Conservation (phyloP, 345 rosid species). For the Conringia planisiliqua region DNA sequence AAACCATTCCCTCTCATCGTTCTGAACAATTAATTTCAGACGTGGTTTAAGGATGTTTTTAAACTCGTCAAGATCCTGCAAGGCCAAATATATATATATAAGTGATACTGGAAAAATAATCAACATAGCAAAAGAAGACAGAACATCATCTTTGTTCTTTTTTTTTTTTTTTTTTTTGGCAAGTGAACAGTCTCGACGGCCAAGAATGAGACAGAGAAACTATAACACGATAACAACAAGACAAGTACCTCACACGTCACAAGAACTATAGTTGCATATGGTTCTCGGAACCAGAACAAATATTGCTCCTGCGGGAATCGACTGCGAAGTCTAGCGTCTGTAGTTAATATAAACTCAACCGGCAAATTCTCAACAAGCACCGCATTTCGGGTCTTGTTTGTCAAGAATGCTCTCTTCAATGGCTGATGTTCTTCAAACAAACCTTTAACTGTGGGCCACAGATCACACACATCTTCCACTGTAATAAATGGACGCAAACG, state of each 20-base stretch:
- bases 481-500: constrained; percentile 1
- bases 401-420: constrained; percentile 62
- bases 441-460: constrained; percentile 81
- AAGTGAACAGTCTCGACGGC: background rate
- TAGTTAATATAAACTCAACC: constrained; percentile 80
- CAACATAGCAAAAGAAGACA: background rate
- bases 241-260: constrained; percentile 89
- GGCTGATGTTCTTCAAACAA: constrained; percentile 71
- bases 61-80: constrained; percentile 97
- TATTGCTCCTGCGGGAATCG: constrained; percentile 87
- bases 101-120: background rate
- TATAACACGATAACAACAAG: background rate
- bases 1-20: constrained; percentile 95
- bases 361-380: constrained; percentile 77
- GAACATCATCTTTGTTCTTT: background rate
- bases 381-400: constrained; percentile 84
- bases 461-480: constrained; percentile 95
- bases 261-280: constrained; percentile 84
- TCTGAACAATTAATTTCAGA: constrained; percentile 80
- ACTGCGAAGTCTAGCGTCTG: constrained; percentile 89
- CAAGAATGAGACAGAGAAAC: constrained; percentile 1
- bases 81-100: constrained; percentile 8
- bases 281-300: constrained; percentile 87
- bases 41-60: constrained; percentile 93
- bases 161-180: background rate